Evolutionary conservation across 2,329 filamentous ascomycete genomes (phyloP).

Genomic region (Colletotrichum gloeosporioides): DNA sequence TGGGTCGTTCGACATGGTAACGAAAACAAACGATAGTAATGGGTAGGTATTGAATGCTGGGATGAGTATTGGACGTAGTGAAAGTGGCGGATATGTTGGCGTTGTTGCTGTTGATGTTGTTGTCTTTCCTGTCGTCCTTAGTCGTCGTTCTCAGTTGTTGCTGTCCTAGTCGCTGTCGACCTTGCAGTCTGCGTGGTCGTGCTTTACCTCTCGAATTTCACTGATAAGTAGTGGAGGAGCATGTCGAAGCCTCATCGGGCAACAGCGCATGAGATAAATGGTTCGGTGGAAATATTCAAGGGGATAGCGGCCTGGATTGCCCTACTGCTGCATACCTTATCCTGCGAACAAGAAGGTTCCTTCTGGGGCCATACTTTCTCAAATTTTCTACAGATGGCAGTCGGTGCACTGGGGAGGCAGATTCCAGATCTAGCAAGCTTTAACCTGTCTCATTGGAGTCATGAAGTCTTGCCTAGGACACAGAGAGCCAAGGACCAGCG

Average conservation of each 20-base stretch:
- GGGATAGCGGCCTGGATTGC: neutral
- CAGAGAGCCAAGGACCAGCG: neutral
- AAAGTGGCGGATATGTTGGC: neutral
- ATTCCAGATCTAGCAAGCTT: neutral
- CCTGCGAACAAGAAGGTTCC: neutral
- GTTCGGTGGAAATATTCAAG: neutral
- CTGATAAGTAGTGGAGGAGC: neutral
- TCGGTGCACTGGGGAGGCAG: neutral
- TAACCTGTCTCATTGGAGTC: neutral
- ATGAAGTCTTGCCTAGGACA: neutral
- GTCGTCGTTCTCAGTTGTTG: neutral
- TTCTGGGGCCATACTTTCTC: neutral
- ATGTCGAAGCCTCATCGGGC: neutral
- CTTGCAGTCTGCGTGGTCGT: neutral
- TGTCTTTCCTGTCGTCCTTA: neutral
- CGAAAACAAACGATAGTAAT: neutral
- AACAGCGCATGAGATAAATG: neutral
- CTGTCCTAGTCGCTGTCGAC: neutral
- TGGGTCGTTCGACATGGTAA: neutral
- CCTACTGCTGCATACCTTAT: neutral
- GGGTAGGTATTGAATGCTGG: neutral
- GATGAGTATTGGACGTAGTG: neutral
- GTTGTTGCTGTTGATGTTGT: neutral
- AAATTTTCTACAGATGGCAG: neutral
- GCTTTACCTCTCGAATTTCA: neutral